A percentile compares a stretch with the other conserved stretches of the same genome.
These are phyloP conservation scores for Ustilago hordei DNA, from an alignment of 1,284 basidiomycete genomes.

Conservation along the genomic window DNA sequence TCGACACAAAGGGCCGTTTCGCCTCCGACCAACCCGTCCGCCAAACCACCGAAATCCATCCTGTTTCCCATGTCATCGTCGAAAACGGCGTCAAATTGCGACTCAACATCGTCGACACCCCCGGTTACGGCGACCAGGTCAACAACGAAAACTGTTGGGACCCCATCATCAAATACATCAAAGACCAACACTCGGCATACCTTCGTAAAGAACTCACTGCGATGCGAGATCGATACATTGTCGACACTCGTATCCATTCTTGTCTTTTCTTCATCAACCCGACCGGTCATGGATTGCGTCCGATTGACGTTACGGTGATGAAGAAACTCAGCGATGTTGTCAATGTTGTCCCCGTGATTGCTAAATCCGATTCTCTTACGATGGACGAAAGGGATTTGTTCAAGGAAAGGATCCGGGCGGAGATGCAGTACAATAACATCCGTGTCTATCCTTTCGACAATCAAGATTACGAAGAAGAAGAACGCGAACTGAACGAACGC, in stretches of 20 bases:
- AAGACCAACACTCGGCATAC: constrained; percentile 98
- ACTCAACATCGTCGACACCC: constrained; percentile 98
- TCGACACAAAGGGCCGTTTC: constrained; percentile 95
- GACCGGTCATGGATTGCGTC: constrained; percentile 64
- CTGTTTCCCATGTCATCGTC: constrained; percentile 92
- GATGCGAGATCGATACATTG: constrained; percentile 97
- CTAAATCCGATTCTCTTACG: constrained; percentile 96
- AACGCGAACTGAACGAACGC: constrained; percentile 86
- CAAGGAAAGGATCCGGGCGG: constrained; percentile 94
- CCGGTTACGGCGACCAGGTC: constrained; percentile 97
- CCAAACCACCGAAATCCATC: constrained; percentile 96
- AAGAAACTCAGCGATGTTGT: constrained; percentile 98
- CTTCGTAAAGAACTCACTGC: constrained; percentile 98
- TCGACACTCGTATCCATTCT: constrained; percentile 98
- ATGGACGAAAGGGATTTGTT: constrained; percentile 91
- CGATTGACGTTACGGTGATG: constrained; percentile 96
- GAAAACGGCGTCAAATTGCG: constrained; percentile 96
- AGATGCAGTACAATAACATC: constrained; percentile 92
- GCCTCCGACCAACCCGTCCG: constrained; percentile 87
- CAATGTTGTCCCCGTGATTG: constrained; percentile 98
- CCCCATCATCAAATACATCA: constrained; percentile 97
- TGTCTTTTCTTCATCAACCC: constrained; percentile 95
- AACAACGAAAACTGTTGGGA: constrained; percentile 99
- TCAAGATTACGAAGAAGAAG: constrained; percentile 92
- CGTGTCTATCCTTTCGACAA: constrained; percentile 96